Percentiles rank a stretch among this genome's conserved stretches.
Conservation (phyloP, 306 rosid genomes). For the Fagus sylvatica region DNA sequence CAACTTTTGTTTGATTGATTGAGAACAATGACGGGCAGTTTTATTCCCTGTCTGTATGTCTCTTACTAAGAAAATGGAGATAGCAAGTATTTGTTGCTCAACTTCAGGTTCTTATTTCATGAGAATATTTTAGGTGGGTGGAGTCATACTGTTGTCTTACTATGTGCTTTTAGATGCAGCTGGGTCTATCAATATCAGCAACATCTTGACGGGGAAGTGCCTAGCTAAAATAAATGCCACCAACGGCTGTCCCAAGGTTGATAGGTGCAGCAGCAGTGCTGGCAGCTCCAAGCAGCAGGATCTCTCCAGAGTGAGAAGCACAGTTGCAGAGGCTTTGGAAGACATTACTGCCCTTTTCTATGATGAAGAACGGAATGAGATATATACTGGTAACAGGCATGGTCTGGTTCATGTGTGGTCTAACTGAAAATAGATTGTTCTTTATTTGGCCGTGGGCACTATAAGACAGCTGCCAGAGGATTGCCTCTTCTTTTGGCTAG, state of each 20-base stretch:
- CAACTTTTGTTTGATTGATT: neutral
- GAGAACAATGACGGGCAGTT: neutral
- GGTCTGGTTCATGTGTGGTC: slow-evolving; percentile 96
- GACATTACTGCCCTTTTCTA: slow-evolving; percentile 88
- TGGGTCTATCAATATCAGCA: slow-evolving; percentile 91
- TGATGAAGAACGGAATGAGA: slow-evolving; percentile 91
- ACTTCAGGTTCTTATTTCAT: neutral
- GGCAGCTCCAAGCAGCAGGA: slow-evolving; percentile 48
- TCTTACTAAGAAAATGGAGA: neutral
- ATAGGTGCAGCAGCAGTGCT: slow-evolving; percentile 35
- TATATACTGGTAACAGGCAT: slow-evolving; percentile 77
- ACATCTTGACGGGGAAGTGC: slow-evolving; percentile 84
- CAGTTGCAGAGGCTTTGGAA: slow-evolving; percentile 86
- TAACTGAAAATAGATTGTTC: slow-evolving; percentile 41
- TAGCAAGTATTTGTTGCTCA: neutral
- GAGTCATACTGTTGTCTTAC: neutral
- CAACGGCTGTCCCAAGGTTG: slow-evolving; percentile 37
- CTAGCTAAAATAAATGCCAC: slow-evolving; percentile 73
- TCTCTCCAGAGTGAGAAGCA: slow-evolving; percentile 51
- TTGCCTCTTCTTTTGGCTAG: neutral
- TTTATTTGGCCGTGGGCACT: neutral
- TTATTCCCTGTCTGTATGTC: neutral
- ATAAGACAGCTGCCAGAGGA: slow-evolving; percentile 9
- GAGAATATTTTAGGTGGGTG: neutral
- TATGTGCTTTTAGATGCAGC: slow-evolving; percentile 43